These are phyloP conservation scores for Podospora tetraspora DNA, from an alignment of 495 filamentous ascomycete genomes.

Conservation along the genomic window DNA sequence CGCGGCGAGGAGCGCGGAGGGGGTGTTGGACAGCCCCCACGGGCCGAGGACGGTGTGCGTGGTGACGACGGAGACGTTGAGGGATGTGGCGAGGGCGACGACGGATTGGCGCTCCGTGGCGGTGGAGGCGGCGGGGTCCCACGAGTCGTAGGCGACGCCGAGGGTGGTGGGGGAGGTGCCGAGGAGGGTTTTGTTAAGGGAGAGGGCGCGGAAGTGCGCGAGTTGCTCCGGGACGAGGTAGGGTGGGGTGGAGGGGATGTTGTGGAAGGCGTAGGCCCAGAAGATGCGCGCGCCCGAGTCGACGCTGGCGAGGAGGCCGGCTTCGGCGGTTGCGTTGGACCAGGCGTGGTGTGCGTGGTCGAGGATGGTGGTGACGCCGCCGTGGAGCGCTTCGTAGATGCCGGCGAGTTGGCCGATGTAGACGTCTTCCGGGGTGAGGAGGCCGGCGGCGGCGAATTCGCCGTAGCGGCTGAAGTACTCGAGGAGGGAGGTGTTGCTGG, in stretches of 20 bases:
- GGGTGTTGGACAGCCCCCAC: slow-evolving; percentile 34
- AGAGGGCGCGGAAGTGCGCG: slow-evolving; percentile 27
- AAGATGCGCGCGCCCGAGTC: slow-evolving; percentile 42
- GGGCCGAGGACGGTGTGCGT: slow-evolving; percentile 32
- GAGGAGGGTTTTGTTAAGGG: slow-evolving; percentile 10
- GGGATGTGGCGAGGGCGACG: slow-evolving; percentile 19
- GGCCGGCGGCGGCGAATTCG: slow-evolving; percentile 16
- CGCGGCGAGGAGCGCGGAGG: slow-evolving; percentile 28
- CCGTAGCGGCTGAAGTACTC: slow-evolving; percentile 29
- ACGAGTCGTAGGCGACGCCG: slow-evolving; percentile 38
- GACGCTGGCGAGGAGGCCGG: slow-evolving; percentile 34
- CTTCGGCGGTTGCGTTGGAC: slow-evolving; percentile 23
- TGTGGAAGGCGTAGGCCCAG: slow-evolving; percentile 32
- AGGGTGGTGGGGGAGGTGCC: slow-evolving; percentile 22
- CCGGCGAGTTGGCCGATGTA: slow-evolving; percentile 41
- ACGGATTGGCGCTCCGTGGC: slow-evolving; percentile 25
- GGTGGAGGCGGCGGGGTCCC: slow-evolving; percentile 17
- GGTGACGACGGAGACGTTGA: slow-evolving; percentile 33
- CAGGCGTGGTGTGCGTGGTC: slow-evolving; percentile 34
- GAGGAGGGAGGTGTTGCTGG: slow-evolving; percentile 29
- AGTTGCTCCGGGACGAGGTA: slow-evolving; percentile 28
- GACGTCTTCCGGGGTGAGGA: slow-evolving; percentile 30
- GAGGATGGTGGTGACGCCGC: slow-evolving; percentile 33
- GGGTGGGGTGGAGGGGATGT: slow-evolving; percentile 2
- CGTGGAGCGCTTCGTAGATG: slow-evolving; percentile 36